phyloP scores from a whole-genome alignment of 352 stramenopile species.

The Pythium monospermum region DNA sequence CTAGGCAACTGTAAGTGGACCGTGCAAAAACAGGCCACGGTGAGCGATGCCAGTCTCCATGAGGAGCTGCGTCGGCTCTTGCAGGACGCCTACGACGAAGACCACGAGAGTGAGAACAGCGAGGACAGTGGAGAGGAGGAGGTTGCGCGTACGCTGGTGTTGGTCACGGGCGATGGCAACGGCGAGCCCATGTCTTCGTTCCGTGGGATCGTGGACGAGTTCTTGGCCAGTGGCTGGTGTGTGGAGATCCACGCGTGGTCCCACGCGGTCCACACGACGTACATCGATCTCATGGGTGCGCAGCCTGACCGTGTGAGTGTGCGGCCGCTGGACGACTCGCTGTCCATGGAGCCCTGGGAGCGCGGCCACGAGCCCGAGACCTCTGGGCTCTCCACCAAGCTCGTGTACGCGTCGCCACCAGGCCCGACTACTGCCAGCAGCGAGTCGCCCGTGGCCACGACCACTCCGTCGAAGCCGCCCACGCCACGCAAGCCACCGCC shows the following conservation, averaged over 20 bases:
- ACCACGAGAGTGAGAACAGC: background rate
- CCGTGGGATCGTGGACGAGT: slow-evolving; percentile 6
- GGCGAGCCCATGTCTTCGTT: background rate
- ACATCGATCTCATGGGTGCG: slow-evolving; percentile 9
- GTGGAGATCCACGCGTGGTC: slow-evolving; percentile 9
- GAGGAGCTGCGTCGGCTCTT: slow-evolving; percentile 3
- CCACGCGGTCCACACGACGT: slow-evolving; percentile 2
- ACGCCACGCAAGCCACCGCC: background rate
- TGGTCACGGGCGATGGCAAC: slow-evolving; percentile 7
- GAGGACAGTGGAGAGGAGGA: background rate
- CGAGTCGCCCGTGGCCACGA: background rate
- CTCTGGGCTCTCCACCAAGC: background rate
- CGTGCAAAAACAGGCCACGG: slow-evolving; percentile 1
- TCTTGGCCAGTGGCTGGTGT: background rate
- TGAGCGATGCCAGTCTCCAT: slow-evolving; percentile 6
- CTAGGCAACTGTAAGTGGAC: background rate
- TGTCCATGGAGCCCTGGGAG: background rate
- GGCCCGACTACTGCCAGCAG: background rate
- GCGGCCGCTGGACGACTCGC: background rate
- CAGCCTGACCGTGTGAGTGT: background rate
- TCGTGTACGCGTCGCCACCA: slow-evolving; percentile 1
- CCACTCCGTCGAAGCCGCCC: background rate
- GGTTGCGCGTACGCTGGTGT: background rate
- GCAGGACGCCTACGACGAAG: background rate
- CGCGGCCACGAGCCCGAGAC: background rate